A percentile compares a stretch with the other conserved stretches of the same genome.
phyloP scores from a whole-genome alignment of 208 protist species.

The Leishmania tarentolae region DNA sequence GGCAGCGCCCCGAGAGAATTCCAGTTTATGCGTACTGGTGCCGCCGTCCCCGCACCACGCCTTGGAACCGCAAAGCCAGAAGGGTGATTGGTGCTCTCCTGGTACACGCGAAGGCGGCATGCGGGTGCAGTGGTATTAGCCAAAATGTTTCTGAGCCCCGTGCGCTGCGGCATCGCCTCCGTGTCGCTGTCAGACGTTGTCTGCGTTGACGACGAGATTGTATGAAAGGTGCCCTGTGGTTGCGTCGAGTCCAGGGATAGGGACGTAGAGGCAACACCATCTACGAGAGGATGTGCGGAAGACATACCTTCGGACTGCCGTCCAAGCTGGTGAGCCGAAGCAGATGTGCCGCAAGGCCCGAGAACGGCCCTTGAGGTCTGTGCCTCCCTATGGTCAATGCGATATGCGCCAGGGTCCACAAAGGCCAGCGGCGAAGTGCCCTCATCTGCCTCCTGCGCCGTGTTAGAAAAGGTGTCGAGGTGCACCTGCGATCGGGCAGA shows the following conservation, averaged over 20 bases:
- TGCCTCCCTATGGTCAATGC: neutral
- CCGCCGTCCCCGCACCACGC: conserved; percentile 18
- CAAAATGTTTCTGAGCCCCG: neutral
- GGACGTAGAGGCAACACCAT: neutral
- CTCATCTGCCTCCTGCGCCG: neutral
- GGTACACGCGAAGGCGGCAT: conserved; percentile 17
- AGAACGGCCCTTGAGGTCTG: neutral
- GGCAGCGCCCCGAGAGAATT: conserved; percentile 12
- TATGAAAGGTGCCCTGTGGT: neutral
- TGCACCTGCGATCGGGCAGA: neutral
- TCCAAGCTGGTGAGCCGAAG: neutral
- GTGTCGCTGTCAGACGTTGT: neutral
- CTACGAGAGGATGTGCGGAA: neutral
- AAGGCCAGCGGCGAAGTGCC: neutral
- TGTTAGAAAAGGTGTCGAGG: neutral
- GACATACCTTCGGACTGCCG: neutral
- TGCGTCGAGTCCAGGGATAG: neutral
- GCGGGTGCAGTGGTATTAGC: neutral
- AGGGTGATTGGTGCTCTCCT: conserved; percentile 16
- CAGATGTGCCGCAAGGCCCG: neutral
- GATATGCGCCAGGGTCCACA: neutral
- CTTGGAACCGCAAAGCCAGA: conserved; percentile 23
- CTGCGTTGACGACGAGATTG: neutral
- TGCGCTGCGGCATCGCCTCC: neutral
- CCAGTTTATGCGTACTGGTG: conserved; percentile 1